Evolutionary conservation across 306 rosid genomes (phyloP), one percentile per base, ranked within the genome.

Genomic region (Castanopsis chinensis): DNA sequence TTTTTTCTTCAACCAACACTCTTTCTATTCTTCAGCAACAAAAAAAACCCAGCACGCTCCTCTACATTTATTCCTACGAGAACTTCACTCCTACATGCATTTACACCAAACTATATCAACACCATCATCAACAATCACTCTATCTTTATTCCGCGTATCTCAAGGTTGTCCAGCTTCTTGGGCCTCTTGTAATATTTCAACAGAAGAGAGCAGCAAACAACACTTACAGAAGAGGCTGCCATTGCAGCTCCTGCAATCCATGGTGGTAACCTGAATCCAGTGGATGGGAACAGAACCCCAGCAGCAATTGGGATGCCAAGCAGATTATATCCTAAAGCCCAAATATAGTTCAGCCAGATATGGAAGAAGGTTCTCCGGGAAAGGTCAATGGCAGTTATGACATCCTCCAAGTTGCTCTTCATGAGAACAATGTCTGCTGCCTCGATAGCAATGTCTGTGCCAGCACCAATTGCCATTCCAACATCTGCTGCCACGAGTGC

Each of bases 161-260:
- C 86, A 74, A 86, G 83, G 67, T 79, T 83, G 57, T 86, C 82
- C 69, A 91, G 84, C 88, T 80, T 88, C 18, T 65, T 82, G 23
- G 94, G 94, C 79, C 97, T 93, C 84, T 74, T 82, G 81, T 91
- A 93, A 52, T 82, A 81, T 84, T 86, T 91, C 58, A 93, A 81
- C 90, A 91, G 82, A 69, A 91, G 84, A 63, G 97, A 93, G 65
- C 93, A 91, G 59, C 94, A 93, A 27, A 93, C 97, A 37, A 93
- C 98, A 74, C 92, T 91, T n/a, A 93, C 83, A 55, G 98, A 93
- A 68, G 98, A 93, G 21, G 98, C 97, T 35, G 97, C 98, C 98
- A 93, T 93, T 58, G 98, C 97, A 41, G 93, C 98, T 69, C 98
- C 97, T 30, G 98, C 98, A 82, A 93, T 79, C 97, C 98, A 93